Percentiles rank a stretch among this genome's conserved stretches.
Evolutionary conservation across 148 eudicot species (phyloP).

Genomic region (Nepenthes gracilis): DNA sequence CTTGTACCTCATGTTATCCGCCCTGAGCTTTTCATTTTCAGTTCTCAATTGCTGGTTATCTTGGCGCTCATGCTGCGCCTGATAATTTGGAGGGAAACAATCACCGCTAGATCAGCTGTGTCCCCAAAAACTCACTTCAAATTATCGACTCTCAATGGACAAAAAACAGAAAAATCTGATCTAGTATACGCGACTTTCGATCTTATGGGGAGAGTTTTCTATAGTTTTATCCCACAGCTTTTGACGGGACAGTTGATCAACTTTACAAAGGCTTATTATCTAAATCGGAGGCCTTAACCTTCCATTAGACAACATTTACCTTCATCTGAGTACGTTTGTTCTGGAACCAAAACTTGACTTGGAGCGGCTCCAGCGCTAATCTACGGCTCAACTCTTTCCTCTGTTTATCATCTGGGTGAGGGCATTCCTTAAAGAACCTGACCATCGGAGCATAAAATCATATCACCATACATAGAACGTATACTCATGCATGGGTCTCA

Average conservation of each 20-base stretch:
- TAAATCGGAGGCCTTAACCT: no score
- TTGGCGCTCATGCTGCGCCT: constrained; percentile 34
- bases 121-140: no score
- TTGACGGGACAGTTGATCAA: no score
- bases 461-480: not conserved
- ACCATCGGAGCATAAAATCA: not conserved
- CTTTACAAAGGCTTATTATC: no score
- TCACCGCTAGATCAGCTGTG: no score
- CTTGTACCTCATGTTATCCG: constrained; percentile 28
- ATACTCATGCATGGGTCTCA: not conserved
- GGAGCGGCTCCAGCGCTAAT: constrained; percentile 72
- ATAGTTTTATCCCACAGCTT: not conserved
- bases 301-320: constrained; percentile 22
- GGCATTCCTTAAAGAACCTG: constrained; percentile 90
- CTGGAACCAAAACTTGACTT: constrained; percentile 98
- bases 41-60: constrained; percentile 28
- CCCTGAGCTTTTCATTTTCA: constrained; percentile 34
- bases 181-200: not conserved
- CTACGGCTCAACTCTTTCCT: constrained; percentile 90
- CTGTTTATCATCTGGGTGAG: constrained; percentile 99
- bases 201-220: no score
- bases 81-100: constrained; percentile 10
- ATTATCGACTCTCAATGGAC: no score
- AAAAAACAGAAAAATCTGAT: not conserved
- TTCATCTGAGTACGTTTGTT: constrained; percentile 99